Evolutionary conservation across 2,329 filamentous ascomycete genomes (phyloP).

Genomic region (Pyrenochaeta sp.): DNA sequence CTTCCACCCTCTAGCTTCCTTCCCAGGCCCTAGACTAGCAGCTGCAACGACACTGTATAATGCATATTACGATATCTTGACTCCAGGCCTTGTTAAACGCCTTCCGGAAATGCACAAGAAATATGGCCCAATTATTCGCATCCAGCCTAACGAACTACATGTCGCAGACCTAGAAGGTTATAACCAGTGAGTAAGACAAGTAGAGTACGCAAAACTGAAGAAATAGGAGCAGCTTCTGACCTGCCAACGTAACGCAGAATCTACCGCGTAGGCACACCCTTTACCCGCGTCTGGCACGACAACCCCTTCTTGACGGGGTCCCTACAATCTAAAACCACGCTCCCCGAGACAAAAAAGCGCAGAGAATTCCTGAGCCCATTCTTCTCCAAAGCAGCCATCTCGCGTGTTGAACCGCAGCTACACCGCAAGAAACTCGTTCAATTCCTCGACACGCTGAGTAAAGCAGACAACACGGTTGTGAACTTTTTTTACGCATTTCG

Average conservation of each 20-base stretch:
- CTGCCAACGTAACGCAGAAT: slow-evolving; percentile 8
- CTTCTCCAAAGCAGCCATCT: slow-evolving; percentile 22
- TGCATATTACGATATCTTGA: slow-evolving; percentile 20
- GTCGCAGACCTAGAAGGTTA: slow-evolving; percentile 15
- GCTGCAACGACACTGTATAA: slow-evolving; percentile 18
- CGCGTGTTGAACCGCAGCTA: slow-evolving; percentile 15
- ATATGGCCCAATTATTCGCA: slow-evolving; percentile 20
- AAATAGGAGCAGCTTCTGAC: too few relatives aligned
- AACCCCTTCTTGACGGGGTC: slow-evolving; percentile 21
- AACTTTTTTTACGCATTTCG: slow-evolving; percentile 22
- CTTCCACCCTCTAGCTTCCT: slow-evolving; percentile 17
- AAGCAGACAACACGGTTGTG: slow-evolving; percentile 10
- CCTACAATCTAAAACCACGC: slow-evolving; percentile 17
- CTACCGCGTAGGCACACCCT: slow-evolving; percentile 20
- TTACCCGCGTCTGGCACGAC: slow-evolving; percentile 22
- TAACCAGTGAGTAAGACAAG: slow-evolving; percentile 12
- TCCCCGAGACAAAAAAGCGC: slow-evolving; percentile 16
- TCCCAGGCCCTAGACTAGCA: slow-evolving; percentile 23
- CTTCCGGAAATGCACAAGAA: slow-evolving; percentile 20
- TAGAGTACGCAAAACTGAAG: not conserved
- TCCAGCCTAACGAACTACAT: slow-evolving; percentile 21
- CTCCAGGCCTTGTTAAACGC: slow-evolving; percentile 12
- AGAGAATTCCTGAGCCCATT: slow-evolving; percentile 21
- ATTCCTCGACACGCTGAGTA: slow-evolving; percentile 14
- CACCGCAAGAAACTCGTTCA: slow-evolving; percentile 16